These are phyloP conservation scores for Daldinia grandis DNA, from an alignment of 495 filamentous ascomycete genomes.

Conservation along the genomic window DNA sequence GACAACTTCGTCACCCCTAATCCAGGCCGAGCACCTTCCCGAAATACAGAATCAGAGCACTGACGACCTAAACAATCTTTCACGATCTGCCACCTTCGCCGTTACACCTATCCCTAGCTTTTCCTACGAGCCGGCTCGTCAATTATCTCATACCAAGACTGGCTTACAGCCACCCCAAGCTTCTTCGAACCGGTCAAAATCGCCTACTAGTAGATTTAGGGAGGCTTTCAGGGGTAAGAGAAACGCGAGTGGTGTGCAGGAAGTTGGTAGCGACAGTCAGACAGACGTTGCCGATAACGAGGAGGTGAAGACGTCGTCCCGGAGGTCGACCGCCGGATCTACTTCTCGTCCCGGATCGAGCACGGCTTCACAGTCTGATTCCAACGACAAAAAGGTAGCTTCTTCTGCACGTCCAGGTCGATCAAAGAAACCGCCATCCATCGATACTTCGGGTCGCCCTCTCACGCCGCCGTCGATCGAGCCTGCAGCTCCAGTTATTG, in stretches of 20 bases:
- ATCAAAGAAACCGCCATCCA: slow-evolving; percentile 42
- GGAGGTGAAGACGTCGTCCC: slow-evolving; percentile 30
- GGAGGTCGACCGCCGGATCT: slow-evolving; percentile 23
- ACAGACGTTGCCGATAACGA: slow-evolving; percentile 33
- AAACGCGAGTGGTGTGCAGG: slow-evolving; percentile 21
- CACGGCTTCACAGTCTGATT: slow-evolving; percentile 29
- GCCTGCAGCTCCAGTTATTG: slow-evolving; percentile 56
- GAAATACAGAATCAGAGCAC: slow-evolving; percentile 44
- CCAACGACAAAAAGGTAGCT: slow-evolving; percentile 37
- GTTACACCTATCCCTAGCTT: slow-evolving; percentile 16
- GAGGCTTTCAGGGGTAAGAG: slow-evolving; percentile 57
- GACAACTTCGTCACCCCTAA: slow-evolving; percentile 82
- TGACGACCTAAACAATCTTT: slow-evolving; percentile 36
- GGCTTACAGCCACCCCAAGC: slow-evolving; percentile 47
- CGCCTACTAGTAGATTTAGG: slow-evolving; percentile 55
- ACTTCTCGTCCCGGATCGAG: slow-evolving; percentile 30
- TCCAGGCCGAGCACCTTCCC: slow-evolving; percentile 64
- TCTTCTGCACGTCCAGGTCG: slow-evolving; percentile 42
- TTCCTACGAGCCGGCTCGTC: slow-evolving; percentile 36
- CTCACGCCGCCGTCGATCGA: slow-evolving; percentile 55
- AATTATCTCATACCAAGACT: slow-evolving; percentile 43
- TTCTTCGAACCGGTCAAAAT: slow-evolving; percentile 53
- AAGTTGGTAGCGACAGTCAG: slow-evolving; percentile 28
- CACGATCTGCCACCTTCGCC: slow-evolving; percentile 39
- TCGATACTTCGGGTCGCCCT: slow-evolving; percentile 51